Conservation (phyloP, 371 early-diverging fungal genomes). For the Chytridium lagenaria region DNA sequence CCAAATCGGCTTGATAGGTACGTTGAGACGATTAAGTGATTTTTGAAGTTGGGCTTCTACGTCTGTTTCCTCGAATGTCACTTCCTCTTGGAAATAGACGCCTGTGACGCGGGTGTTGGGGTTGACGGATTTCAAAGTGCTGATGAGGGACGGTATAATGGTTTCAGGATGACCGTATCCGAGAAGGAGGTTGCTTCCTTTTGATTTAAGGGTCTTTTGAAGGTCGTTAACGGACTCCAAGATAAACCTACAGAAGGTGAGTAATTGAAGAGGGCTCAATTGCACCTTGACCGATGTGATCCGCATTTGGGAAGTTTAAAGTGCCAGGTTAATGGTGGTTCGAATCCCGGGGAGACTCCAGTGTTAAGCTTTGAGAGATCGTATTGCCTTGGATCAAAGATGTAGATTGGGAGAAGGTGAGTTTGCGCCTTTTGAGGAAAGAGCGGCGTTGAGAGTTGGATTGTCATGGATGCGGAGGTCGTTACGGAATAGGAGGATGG, state of each 20-base stretch:
- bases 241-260: slow-evolving; percentile 16
- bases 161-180: not conserved
- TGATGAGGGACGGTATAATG: not conserved
- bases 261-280: not conserved
- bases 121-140: not conserved
- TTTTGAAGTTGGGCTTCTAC: not conserved
- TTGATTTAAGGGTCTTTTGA: not conserved
- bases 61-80: too few relatives aligned
- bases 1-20: not conserved
- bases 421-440: not conserved
- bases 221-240: slow-evolving; percentile 30
- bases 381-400: slow-evolving; percentile 27
- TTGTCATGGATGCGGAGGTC: slow-evolving; percentile 53
- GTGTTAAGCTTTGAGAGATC: slow-evolving; percentile 6
- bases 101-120: not conserved
- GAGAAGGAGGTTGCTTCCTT: slow-evolving; percentile 1
- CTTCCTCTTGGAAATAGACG: slow-evolving; percentile 40
- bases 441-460: slow-evolving; percentile 33
- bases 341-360: too few relatives aligned
- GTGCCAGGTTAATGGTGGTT: slow-evolving; percentile 42
- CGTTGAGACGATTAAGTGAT: not conserved
- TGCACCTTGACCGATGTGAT: slow-evolving; percentile 23
- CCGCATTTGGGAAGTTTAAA: slow-evolving; percentile 42
- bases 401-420: slow-evolving; percentile 34
- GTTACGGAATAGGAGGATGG: slow-evolving; percentile 48